Base-by-base conservation (phyloP, 371 early-diverging fungal species). In the Syncephalastrum racemosum region DNA sequence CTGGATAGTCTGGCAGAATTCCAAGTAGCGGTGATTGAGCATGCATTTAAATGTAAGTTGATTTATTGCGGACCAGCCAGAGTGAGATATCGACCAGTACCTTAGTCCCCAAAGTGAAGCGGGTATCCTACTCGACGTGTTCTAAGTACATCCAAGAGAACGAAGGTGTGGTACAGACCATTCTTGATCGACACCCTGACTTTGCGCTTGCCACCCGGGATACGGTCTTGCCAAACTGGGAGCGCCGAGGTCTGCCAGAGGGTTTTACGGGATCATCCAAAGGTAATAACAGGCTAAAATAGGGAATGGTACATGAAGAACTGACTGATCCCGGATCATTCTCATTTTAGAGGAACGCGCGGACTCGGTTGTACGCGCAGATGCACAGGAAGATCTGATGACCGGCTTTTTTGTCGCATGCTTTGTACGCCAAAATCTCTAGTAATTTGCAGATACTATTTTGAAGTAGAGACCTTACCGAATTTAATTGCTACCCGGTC, bases 71-170 rank as follows among this genome's bases (percentile, higher is more conserved):
- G 8, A n/a, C n/a, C n/a, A 25, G 14, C 42, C 31, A 22, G 19
- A n/a, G 16, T 27, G 45, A 15, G 41, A 22, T 5, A 31, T 10
- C 31, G 18, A 20, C 23, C 44, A 4, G 25, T 53, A 36, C 4
- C 36, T 18, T 43, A 86, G 93, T 93, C 56, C 88, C 90, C 6
- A 82, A 76, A 13, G 90, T 85, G 16, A 82, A 90, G 54, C 82
- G 80, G 43, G 80, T 99, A 12, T 81, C 93, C 3, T 99, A 99
- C 74, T 94, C 99, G 22, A 98, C 99, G 4, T 96, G 99, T 62
- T 97, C 99, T 1, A 80, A 92, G 24, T 91, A 97, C 58, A 74
- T 81, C 10, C 90, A 94, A 71, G 99, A 99, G 66, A 98, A 99
- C 70, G 99, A 99, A 68, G 84, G 88, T 25, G 98, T 99, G 0